Conservation (phyloP, 2,329 filamentous ascomycete species). For the Fusarium sp. region DNA sequence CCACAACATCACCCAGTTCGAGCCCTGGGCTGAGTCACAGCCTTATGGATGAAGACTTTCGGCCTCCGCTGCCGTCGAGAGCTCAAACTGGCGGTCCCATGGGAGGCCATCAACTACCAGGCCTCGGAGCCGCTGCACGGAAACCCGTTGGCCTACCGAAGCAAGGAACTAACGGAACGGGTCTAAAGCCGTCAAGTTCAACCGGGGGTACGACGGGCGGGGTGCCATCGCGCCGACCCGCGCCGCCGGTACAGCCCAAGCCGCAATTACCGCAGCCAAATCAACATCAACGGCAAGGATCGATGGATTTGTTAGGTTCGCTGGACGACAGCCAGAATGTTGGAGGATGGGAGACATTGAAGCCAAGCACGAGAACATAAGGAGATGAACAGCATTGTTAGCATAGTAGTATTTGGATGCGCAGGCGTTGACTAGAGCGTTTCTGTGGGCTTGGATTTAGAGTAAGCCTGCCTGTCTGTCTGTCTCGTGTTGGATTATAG, state of each 20-base stretch:
- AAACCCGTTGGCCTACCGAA: slow-evolving; percentile 45
- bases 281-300: slow-evolving; percentile 46
- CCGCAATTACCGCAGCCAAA: slow-evolving; percentile 36
- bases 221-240: slow-evolving; percentile 33
- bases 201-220: slow-evolving; percentile 35
- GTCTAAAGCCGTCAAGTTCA: slow-evolving; percentile 30
- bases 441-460: slow-evolving; percentile 1
- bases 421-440: slow-evolving; percentile 25
- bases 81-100: slow-evolving; percentile 33
- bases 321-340: slow-evolving; percentile 61
- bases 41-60: slow-evolving; percentile 42
- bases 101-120: slow-evolving; percentile 20
- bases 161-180: slow-evolving; percentile 35
- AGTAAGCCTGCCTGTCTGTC: slow-evolving; percentile 11
- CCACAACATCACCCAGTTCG: slow-evolving; percentile 45
- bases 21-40: slow-evolving; percentile 38
- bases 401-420: slow-evolving; percentile 9
- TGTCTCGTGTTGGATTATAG: slow-evolving; percentile 4
- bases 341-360: slow-evolving; percentile 67
- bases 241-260: slow-evolving; percentile 34
- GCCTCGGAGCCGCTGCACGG: slow-evolving; percentile 23
- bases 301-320: slow-evolving; percentile 59
- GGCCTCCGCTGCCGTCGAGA: slow-evolving; percentile 42
- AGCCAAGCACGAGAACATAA: slow-evolving; percentile 54
- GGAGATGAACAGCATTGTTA: not conserved